These are phyloP conservation scores for Paracoccidioides brasiliensis DNA, from an alignment of 2,329 filamentous ascomycete species.

Conservation along the genomic window DNA sequence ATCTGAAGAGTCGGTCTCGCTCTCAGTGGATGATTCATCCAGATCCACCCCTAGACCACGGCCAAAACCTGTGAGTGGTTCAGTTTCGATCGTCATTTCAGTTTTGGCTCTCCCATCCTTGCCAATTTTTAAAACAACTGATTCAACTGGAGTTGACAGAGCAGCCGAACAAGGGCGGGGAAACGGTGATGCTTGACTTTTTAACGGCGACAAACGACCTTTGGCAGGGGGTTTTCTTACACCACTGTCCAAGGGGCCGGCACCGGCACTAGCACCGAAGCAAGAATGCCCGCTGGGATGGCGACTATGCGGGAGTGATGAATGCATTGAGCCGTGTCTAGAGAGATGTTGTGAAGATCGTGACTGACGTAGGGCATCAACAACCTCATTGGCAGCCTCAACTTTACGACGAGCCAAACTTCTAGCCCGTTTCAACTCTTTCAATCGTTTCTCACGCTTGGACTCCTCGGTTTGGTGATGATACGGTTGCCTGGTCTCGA, in stretches of 20 bases:
- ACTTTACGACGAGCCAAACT: slow-evolving; percentile 17
- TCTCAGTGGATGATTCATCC: slow-evolving; percentile 32
- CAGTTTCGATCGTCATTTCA: slow-evolving; percentile 27
- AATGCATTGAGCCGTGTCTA: slow-evolving; percentile 30
- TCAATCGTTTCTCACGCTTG: slow-evolving; percentile 24
- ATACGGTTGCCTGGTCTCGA: slow-evolving; percentile 31
- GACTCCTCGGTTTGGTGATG: slow-evolving; percentile 38
- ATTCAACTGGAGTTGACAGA: slow-evolving; percentile 26
- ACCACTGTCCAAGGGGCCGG: slow-evolving; percentile 18
- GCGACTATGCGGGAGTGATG: slow-evolving; percentile 17
- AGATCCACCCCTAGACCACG: slow-evolving; percentile 27
- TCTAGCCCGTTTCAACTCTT: slow-evolving; percentile 25
- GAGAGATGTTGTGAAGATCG: slow-evolving; percentile 21
- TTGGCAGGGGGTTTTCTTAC: slow-evolving; percentile 32
- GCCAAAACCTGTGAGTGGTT: slow-evolving; percentile 16
- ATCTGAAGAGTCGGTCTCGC: slow-evolving; percentile 26
- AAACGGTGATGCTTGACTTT: slow-evolving; percentile 22
- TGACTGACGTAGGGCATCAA: slow-evolving; percentile 16
- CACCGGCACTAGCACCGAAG: slow-evolving; percentile 17
- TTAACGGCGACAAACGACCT: slow-evolving; percentile 31
- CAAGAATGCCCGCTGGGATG: slow-evolving; percentile 18
- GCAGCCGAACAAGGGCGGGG: slow-evolving; percentile 22
- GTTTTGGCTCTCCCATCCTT: slow-evolving; percentile 37
- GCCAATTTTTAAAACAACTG: slow-evolving; percentile 35
- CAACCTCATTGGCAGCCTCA: slow-evolving; percentile 18